These are phyloP conservation scores for Boletus coccyginus DNA, from an alignment of 768 basidiomycete genomes.

Conservation along the genomic window DNA sequence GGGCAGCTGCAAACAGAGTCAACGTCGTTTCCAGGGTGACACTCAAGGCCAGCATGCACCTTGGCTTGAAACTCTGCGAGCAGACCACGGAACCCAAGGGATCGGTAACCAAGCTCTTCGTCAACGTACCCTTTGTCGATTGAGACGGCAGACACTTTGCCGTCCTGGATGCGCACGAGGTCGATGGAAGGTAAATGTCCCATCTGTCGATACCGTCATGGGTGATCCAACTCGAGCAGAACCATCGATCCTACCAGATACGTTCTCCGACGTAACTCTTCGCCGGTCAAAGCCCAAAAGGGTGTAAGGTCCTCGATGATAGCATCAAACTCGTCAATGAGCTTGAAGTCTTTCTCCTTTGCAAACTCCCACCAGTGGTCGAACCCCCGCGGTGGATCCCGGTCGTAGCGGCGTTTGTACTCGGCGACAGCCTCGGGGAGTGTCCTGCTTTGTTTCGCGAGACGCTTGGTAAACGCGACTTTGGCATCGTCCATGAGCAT, in stretches of 20 bases:
- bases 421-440: conserved; percentile 76
- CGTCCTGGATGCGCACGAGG: conserved; percentile 73
- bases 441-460: conserved; percentile 76
- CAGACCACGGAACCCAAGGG: conserved; percentile 75
- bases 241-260: conserved; percentile 42
- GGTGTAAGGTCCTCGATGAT: conserved; percentile 79
- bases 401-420: conserved; percentile 74
- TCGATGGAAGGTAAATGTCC: conserved; percentile 82
- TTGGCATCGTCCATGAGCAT: conserved; percentile 83
- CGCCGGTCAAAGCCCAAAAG: conserved; percentile 74
- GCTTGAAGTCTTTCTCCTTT: conserved; percentile 62
- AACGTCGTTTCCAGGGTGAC: background rate
- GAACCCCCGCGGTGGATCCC: conserved; percentile 86
- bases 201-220: conserved; percentile 43
- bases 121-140: conserved; percentile 55
- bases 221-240: background rate
- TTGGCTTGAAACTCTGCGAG: conserved; percentile 63
- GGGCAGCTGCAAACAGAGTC: conserved; percentile 55
- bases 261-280: conserved; percentile 66
- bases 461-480: conserved; percentile 57
- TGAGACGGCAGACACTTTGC: conserved; percentile 56
- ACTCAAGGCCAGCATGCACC: conserved; percentile 38
- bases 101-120: conserved; percentile 71
- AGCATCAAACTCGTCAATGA: conserved; percentile 89
- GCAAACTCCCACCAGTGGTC: conserved; percentile 89